A percentile compares a stretch with the other conserved stretches of the same genome.
These are phyloP conservation scores for Pigoraptor vietnamica DNA, from an alignment of 78 protist genomes.

Conservation along the genomic window DNA sequence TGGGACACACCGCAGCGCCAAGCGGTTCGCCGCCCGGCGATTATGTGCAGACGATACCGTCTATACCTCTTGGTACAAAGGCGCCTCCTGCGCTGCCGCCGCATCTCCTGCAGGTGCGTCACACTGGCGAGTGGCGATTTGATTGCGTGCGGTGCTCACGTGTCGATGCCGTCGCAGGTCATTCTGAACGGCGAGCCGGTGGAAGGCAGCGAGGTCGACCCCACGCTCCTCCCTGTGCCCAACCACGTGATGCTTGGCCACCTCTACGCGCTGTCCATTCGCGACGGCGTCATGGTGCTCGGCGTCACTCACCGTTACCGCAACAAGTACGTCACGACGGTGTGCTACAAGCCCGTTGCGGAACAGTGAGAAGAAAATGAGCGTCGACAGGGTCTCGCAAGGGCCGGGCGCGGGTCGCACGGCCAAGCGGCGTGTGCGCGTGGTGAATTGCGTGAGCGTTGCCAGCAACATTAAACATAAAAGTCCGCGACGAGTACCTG, in stretches of 20 bases:
- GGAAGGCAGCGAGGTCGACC: constrained; percentile 44
- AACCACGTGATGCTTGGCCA: constrained; percentile 87
- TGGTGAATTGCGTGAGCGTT: too few relatives aligned
- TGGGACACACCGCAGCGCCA: constrained; percentile 2
- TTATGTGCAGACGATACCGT: constrained; percentile 55
- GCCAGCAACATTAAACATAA: too few relatives aligned
- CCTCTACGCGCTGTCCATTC: constrained; percentile 56
- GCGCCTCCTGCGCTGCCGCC: constrained; percentile 87
- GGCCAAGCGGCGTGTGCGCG: too few relatives aligned
- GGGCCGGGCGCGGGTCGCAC: too few relatives aligned
- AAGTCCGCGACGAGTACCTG: too few relatives aligned
- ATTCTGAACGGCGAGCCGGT: constrained; percentile 64
- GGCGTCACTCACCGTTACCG: constrained; percentile 75
- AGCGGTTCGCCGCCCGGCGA: constrained; percentile 49
- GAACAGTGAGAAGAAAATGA: too few relatives aligned
- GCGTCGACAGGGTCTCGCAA: too few relatives aligned
- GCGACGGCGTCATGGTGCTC: constrained; percentile 57
- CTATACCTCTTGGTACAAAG: constrained; percentile 41
- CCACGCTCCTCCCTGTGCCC: constrained; percentile 85
- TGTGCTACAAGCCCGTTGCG: constrained; percentile 27
- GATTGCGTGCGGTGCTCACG: not conserved
- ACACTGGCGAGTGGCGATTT: constrained; percentile 38
- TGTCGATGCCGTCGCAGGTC: constrained; percentile 15
- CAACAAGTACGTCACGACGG: constrained; percentile 77
- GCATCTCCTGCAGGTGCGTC: constrained; percentile 60